Conservation (phyloP, 208 protist species). For the Strigomonas oncopelti region DNA sequence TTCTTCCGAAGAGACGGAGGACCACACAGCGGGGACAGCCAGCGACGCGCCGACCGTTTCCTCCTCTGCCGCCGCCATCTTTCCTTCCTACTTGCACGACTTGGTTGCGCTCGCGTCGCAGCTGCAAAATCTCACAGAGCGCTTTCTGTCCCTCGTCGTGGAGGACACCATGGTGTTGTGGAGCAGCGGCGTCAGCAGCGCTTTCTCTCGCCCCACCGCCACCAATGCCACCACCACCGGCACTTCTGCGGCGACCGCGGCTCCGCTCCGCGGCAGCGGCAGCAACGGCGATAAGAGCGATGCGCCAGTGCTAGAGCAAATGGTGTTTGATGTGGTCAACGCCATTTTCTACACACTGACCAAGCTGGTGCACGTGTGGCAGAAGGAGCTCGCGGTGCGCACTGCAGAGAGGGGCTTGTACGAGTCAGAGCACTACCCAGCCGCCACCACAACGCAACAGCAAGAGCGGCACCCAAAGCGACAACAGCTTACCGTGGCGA, state of each 20-base stretch:
- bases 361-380: neutral
- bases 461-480: too few species aligned
- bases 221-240: too few species aligned
- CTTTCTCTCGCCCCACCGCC: neutral
- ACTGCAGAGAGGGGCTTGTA: neutral
- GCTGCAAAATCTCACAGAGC: slow-evolving; percentile 4
- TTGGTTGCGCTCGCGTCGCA: neutral
- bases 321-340: neutral
- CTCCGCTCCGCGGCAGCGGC: too few species aligned
- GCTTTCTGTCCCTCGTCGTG: slow-evolving; percentile 4
- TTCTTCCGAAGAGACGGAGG: too few species aligned
- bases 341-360: neutral
- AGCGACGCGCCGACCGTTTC: too few species aligned
- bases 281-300: neutral
- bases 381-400: neutral
- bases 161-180: slow-evolving; percentile 5
- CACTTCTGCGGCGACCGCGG: too few species aligned
- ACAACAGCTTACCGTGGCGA: too few species aligned
- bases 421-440: too few species aligned
- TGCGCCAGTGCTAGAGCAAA: neutral
- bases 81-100: neutral
- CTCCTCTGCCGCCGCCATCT: too few species aligned
- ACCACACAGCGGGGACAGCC: too few species aligned
- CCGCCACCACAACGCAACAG: too few species aligned
- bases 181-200: neutral